Percentiles rank a stretch among this genome's conserved stretches.
Conservation (phyloP, 1,284 basidiomycete species). For the Earliella scabrosa region DNA sequence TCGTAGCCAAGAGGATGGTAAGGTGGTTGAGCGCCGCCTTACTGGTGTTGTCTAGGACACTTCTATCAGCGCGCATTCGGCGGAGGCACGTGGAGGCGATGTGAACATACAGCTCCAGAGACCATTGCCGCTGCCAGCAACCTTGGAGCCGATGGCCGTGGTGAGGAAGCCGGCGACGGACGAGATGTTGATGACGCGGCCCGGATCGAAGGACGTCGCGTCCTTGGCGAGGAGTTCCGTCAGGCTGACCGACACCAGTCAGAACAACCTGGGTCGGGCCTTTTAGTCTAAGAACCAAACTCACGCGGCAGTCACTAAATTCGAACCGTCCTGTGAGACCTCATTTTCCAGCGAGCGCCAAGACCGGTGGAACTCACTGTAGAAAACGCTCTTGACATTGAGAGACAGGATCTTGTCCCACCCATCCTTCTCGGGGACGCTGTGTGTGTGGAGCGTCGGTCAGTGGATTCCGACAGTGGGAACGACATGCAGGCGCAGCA, state of each 20-base stretch:
- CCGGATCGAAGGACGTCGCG: slow-evolving; percentile 69
- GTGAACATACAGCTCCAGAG: slow-evolving; percentile 78
- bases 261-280: background rate
- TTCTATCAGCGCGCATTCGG: background rate
- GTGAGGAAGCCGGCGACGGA: slow-evolving; percentile 72
- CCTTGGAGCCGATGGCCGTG: slow-evolving; percentile 46
- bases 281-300: slow-evolving; percentile 13
- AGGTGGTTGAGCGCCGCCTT: slow-evolving; percentile 88
- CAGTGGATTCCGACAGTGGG: background rate
- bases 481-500: background rate
- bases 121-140: slow-evolving; percentile 65
- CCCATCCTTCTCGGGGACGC: slow-evolving; percentile 77
- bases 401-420: slow-evolving; percentile 85
- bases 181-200: slow-evolving; percentile 82
- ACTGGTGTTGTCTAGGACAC: slow-evolving; percentile 70
- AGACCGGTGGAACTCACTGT: slow-evolving; percentile 55
- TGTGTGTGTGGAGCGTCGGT: slow-evolving; percentile 3
- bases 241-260: slow-evolving; percentile 43
- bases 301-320: slow-evolving; percentile 69
- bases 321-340: too few relatives aligned
- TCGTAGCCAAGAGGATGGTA: slow-evolving; percentile 74
- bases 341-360: too few relatives aligned
- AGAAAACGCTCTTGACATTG: slow-evolving; percentile 83
- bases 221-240: slow-evolving; percentile 70
- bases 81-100: background rate